Base-by-base conservation (phyloP, 106 monocot genomes). In the Phalaenopsis aphrodite region DNA sequence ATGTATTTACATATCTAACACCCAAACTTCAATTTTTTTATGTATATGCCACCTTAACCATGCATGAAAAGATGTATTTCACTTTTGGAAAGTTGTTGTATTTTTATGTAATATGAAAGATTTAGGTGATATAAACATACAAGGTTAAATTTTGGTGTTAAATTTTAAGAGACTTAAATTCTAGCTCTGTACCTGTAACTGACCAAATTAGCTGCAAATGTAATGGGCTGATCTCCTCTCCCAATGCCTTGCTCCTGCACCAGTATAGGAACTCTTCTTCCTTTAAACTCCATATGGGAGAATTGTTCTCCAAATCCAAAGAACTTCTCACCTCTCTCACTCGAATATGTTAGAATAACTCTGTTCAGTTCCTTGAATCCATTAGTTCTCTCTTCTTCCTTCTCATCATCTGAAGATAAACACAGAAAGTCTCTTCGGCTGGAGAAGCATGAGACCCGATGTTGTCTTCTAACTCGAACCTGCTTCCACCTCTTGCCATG, bases 161-260 rank as follows among this genome's bases (percentile, higher is more conserved):
- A n/a, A n/a, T n/a, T n/a, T 30, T 30, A 30, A 30, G 30, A 30
- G 30, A 30, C 30, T 30, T 30, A 30, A 30, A 30, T 30, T 30
- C 30, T 30, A 30, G 30, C 30, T 56, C 5, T 36, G 3, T 15
- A 95, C 95, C 95, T 95, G 83, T 95, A 90, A 64, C 95, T 95
- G 67, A 95, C 76, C 36, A 92, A 79, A 79, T 95, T 95, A 46
- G 95, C 90, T 23, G 92, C 92, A 74, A 90, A 92, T 2, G 90
- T 90, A 71, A 95, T 92, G 39, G 95, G 95, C 37, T 95, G 95
- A 78, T 95, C 95, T n/a, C 95, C 95, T 64, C 95, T 92, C n/a
- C 92, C 95, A 77, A 95, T 95, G 9, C 95, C 95, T 77, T 95
- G 95, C 67, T 95, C 95, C 81, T 95, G 95, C n/a, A 95, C 95